These are phyloP conservation scores for Hordeum marinum DNA, from an alignment of 176 grass and related monocot genomes.

Conservation along the genomic window DNA sequence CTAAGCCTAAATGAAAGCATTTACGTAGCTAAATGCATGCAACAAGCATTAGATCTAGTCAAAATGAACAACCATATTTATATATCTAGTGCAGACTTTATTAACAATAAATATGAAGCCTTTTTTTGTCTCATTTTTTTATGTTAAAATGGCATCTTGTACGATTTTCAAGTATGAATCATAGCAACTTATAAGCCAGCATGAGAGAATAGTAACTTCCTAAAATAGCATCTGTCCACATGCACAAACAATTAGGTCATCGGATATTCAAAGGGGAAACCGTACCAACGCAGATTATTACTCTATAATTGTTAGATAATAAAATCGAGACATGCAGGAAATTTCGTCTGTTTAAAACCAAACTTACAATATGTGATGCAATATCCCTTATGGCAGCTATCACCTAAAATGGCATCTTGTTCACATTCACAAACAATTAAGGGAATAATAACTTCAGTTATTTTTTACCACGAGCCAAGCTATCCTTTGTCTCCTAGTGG, in stretches of 20 bases:
- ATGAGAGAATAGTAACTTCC: background rate
- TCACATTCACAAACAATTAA: background rate
- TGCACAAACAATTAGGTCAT: background rate
- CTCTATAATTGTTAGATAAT: background rate
- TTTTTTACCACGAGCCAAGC: background rate
- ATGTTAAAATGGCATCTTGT: background rate
- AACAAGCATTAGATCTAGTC: background rate
- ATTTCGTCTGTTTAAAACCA: background rate
- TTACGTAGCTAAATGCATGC: too few relatives aligned
- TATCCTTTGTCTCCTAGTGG: background rate
- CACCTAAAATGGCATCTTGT: background rate
- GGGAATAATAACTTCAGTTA: background rate
- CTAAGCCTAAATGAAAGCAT: too few relatives aligned
- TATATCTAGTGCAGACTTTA: background rate
- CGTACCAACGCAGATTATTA: background rate
- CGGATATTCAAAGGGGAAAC: background rate
- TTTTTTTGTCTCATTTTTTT: background rate
- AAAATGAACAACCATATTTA: background rate
- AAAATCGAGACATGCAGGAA: background rate
- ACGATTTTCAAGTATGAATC: background rate
- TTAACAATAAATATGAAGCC: background rate
- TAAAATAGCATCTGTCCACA: background rate
- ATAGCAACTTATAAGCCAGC: background rate
- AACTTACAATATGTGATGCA: background rate
- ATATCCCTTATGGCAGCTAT: background rate